Evolutionary conservation across 75 land plant species (phyloP), one percentile per base, ranked within the genome.

Genomic region (Gnetum montanum): DNA sequence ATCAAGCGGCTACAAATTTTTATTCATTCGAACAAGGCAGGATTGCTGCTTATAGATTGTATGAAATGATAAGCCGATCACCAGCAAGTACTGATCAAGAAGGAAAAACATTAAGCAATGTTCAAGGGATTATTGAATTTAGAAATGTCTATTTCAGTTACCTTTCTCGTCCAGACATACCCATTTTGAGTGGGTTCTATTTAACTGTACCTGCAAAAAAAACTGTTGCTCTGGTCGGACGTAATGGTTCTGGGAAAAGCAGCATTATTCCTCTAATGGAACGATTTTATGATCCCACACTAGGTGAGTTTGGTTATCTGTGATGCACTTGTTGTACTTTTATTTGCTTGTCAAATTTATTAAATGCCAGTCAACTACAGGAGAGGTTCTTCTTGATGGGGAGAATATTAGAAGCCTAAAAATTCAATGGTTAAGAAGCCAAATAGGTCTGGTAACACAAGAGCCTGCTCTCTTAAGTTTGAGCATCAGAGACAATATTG

Each of bases 1-100:
- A 95, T 68, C 99, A 95, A 69, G 97, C 99, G 31, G 99, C 99
- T 31, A 95, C 99, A 69, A 95, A 95, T 60, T 95, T 95, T 68
- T 95, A 86, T 70, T 95, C 96, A 15, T 95, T 95, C 73, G 99
- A 95, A 67, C 99, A 95, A 79, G 95, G 97, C 8, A 74, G 90
- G 36, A 90, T 95, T 68, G 97, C 99, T 70, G 99, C 99, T 1
- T 84, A 86, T 59, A 95, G 99, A 66, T 82, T 95, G 31, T 95
- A 68, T 79, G 88, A 91, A 74, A 88, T 91, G 86, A 85, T 91
- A 54, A 82, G 81, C 61, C 79, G 88, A 13, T 89, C 86, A 49
- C 70, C 83, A 46, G 65, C 77, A 35, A 44, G 63, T 25, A 75
- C 63, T 15, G 73, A 69, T 66, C 65, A 81, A 8, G 93, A 85